Evolutionary conservation across 768 basidiomycete genomes (phyloP), one percentile per base, ranked within the genome.

Genomic region (Sarcodon sp.): DNA sequence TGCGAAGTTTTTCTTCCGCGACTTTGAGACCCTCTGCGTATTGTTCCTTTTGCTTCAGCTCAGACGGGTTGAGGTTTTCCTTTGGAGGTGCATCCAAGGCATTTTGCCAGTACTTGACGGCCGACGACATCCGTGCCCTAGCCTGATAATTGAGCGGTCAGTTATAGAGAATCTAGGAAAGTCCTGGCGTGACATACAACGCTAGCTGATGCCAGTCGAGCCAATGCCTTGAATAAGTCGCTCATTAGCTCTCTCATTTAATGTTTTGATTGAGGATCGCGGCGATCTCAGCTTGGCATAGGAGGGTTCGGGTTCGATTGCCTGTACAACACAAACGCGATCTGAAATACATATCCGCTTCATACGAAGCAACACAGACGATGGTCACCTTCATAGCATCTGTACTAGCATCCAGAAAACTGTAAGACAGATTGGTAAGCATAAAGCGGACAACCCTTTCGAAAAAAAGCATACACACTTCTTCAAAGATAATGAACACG

Each of bases 251-350:
- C 21, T 4, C 21, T 27, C 21, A 27, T 4, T 27, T 27, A 4
- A 27, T 4, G 21, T 2, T 27, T 27, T 27, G 21, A 27, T 27
- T 27, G 21, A 27, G 21, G 21, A 27, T 27, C 4, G 21, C 21
- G 21, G 21, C 21, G 21, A 27, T 27, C 21, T 27, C 21, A 27
- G 3, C 21, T 27, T 72, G 3, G 62, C 59, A 46, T 69, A 73
- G 2, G 51, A 56, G 5, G 70, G 64, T 51, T 71, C 68, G 8
- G 69, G 51, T 21, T 64, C 52, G 9, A 61, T 67, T 9, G 70
- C 69, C 69, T 67, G 41, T 2, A 16, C 32, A 15, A 15, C 41
- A 12, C 33, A 32, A 36, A 33, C 33, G n/a, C 35, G n/a, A 35
- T 16, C 31, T 43, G 15, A 6, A 33, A 15, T 41, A 9, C 9